Evolutionary conservation across 106 monocot genomes (phyloP), one percentile per base, ranked within the genome.

Genomic region (Narthecium ossifragum): DNA sequence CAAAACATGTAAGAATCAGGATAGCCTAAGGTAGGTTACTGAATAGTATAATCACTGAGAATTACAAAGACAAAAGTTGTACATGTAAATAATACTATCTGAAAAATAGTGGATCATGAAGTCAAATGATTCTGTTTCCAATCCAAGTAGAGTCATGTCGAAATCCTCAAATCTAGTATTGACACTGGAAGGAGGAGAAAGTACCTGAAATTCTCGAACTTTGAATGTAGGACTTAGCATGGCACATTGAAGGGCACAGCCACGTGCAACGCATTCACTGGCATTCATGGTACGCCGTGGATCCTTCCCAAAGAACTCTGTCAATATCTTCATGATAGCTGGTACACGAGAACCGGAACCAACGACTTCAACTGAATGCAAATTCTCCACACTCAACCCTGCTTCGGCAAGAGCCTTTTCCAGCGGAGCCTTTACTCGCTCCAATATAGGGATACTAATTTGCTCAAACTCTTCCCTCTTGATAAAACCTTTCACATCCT

Each of bases 301-400:
- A 32, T 88, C 85, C 60, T 77, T 88, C 30, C 74, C 78, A 51
- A 88, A 88, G 46, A 79, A 74, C 7, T 78, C 76, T 0, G 78
- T 79, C 54, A 88, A 31, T 41, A 79, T 74, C 67, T 57, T 76
- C 21, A 80, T 71, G 23, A 88, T 80, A 26, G 85, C 93, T 14
- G 88, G 93, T 4, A 92, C 80, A 40, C 92, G 80, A 31, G 92
- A 92, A 0, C 92, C 92, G 1, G 92, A 92, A n/a, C 88, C 92
- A 53, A 88, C 78, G 59, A 92, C 81, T 70, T 92, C 92, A 33
- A 92, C 84, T 0, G 61, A 72, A 28, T 93, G 70, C 25, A 93
- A 75, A 34, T 67, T 55, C 7, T 77, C 64, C 23, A 59, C 26
- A 24, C 32, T 66, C 23, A 92, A 30, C 22, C 71, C 70, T 18